These are phyloP conservation scores for Boletus rubropictus DNA, from an alignment of 768 basidiomycete species.

Conservation along the genomic window DNA sequence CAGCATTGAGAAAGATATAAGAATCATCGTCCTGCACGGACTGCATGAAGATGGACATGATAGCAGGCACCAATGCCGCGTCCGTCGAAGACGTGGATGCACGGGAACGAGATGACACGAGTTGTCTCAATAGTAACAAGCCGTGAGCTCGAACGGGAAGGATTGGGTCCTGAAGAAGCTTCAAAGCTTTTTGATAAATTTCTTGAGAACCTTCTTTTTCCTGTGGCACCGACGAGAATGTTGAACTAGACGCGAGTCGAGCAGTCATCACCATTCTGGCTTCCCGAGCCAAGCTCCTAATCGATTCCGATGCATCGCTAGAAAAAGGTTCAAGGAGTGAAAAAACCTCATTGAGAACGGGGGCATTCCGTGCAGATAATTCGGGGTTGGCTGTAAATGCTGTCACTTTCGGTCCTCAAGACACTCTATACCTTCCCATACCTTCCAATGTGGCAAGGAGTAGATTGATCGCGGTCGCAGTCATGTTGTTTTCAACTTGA, in stretches of 20 bases:
- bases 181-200: constrained; percentile 81
- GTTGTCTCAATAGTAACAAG: constrained; percentile 70
- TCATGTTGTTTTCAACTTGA: constrained; percentile 56
- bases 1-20: constrained; percentile 90
- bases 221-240: constrained; percentile 19
- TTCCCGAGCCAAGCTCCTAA: constrained; percentile 64
- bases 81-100: constrained; percentile 33
- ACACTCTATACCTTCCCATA: constrained; percentile 25
- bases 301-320: constrained; percentile 39
- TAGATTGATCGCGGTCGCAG: constrained; percentile 71
- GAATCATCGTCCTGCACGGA: constrained; percentile 87
- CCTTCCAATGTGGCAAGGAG: constrained; percentile 86
- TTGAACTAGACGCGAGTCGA: constrained; percentile 60
- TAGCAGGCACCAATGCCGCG: constrained; percentile 68
- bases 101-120: constrained; percentile 44
- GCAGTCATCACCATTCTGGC: constrained; percentile 82
- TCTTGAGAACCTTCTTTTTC: constrained; percentile 41
- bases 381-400: constrained; percentile 42
- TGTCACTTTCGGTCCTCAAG: background rate
- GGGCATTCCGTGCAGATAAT: constrained; percentile 53
- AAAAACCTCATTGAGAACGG: constrained; percentile 68
- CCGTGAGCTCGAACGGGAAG: constrained; percentile 94
- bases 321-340: constrained; percentile 55
- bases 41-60: constrained; percentile 82
- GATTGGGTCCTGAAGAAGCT: constrained; percentile 84